Conservation (phyloP, 768 basidiomycete species). For the Amyloporia xantha region DNA sequence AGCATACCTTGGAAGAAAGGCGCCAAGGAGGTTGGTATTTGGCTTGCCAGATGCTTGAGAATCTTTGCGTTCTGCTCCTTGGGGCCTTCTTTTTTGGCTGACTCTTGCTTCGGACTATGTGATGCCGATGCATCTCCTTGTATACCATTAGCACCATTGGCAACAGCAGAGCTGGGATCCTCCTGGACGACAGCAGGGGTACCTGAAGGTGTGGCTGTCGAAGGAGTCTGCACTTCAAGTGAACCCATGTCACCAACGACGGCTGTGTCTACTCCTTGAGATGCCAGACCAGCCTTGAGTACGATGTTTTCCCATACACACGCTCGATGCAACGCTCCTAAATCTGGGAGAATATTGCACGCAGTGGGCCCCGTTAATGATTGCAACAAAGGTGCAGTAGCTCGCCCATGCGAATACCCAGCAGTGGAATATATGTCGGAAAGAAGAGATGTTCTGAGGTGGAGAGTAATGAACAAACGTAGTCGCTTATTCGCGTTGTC, state of each 20-base stretch:
- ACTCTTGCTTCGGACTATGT: constrained; percentile 16
- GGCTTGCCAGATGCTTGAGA: constrained; percentile 73
- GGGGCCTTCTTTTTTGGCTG: constrained; percentile 35
- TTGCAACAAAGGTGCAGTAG: constrained; percentile 67
- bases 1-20: constrained; percentile 80
- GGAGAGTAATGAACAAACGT: constrained; percentile 64
- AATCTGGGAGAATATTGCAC: constrained; percentile 55
- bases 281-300: constrained; percentile 52
- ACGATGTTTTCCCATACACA: constrained; percentile 85
- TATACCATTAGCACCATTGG: constrained; percentile 19
- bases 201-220: constrained; percentile 23
- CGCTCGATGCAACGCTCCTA: constrained; percentile 77
- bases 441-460: constrained; percentile 75
- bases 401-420: constrained; percentile 74
- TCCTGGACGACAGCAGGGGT: constrained; percentile 15
- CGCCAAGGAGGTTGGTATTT: constrained; percentile 65
- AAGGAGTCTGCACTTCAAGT: background rate
- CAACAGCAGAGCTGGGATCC: constrained; percentile 19
- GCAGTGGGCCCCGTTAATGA: constrained; percentile 61
- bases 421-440: constrained; percentile 84
- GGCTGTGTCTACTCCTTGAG: constrained; percentile 9
- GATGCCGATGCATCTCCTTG: constrained; percentile 13
- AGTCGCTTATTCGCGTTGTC: constrained; percentile 55
- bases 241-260: constrained; percentile 5
- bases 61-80: constrained; percentile 65